A percentile compares a stretch with the other conserved stretches of the same genome.
Evolutionary conservation across 1,139 yeast species (phyloP).

Genomic region (Taphrina populina): DNA sequence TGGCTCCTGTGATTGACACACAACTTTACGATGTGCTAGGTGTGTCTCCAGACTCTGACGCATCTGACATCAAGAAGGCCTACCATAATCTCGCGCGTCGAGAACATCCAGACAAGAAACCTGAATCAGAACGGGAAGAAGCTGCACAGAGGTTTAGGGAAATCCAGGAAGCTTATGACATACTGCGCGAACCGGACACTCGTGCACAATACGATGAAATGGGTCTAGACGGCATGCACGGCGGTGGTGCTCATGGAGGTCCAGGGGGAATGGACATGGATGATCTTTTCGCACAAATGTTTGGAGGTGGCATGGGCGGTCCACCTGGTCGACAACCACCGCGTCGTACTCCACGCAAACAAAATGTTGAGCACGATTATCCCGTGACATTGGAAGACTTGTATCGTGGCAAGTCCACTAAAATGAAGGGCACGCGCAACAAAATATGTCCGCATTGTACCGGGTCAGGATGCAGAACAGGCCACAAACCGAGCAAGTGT

Average conservation of each 20-base stretch:
- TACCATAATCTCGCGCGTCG: constrained; percentile 64
- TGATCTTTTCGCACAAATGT: constrained; percentile 39
- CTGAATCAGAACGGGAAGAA: constrained; percentile 53
- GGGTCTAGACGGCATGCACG: constrained; percentile 45
- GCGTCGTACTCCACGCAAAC: constrained; percentile 33
- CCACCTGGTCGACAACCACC: constrained; percentile 30
- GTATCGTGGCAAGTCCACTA: constrained; percentile 76
- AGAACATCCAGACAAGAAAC: constrained; percentile 95
- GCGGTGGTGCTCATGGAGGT: constrained; percentile 45
- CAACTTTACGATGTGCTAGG: constrained; percentile 63
- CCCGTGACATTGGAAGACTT: constrained; percentile 71
- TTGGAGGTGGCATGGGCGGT: constrained; percentile 38
- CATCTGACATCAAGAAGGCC: constrained; percentile 70
- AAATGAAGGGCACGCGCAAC: constrained; percentile 71
- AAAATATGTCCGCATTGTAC: constrained; percentile 56
- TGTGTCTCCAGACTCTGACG: constrained; percentile 60
- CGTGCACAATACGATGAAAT: constrained; percentile 59
- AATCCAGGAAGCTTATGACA: constrained; percentile 70
- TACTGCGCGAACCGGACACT: constrained; percentile 60
- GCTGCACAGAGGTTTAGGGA: constrained; percentile 76
- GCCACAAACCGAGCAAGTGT: constrained; percentile 60
- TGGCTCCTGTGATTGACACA: constrained; percentile 34
- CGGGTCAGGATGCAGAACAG: constrained; percentile 50
- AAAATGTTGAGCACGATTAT: constrained; percentile 64
- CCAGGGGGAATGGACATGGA: constrained; percentile 39